These are phyloP conservation scores for Mikania micrantha DNA, from an alignment of 129 eudicot species.

Conservation along the genomic window DNA sequence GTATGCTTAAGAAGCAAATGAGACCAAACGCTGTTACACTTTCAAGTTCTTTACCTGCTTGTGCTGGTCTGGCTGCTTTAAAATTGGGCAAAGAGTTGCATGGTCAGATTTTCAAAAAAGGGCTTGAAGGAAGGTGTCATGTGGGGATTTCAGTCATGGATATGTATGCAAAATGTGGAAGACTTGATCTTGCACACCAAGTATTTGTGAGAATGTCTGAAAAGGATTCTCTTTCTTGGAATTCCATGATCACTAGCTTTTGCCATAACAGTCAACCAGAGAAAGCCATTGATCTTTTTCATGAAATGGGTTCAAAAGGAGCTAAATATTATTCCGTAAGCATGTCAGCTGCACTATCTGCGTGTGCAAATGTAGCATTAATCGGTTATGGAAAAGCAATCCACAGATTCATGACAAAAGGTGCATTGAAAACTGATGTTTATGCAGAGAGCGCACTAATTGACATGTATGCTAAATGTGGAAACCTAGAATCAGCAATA, in stretches of 20 bases:
- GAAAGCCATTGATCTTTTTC: constrained; percentile 65
- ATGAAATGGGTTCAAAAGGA: constrained; percentile 42
- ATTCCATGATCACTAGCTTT: constrained; percentile 61
- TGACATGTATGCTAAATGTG: constrained; percentile 73
- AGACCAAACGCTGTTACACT: constrained; percentile 71
- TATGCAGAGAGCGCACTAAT: constrained; percentile 62
- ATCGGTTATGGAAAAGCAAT: constrained; percentile 59
- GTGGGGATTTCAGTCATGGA: constrained; percentile 63
- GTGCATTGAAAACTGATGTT: constrained; percentile 40
- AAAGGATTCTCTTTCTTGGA: constrained; percentile 71
- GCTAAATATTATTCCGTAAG: constrained; percentile 50
- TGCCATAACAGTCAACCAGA: constrained; percentile 77
- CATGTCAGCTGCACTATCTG: constrained; percentile 66
- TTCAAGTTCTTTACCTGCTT: constrained; percentile 77
- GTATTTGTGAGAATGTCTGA: constrained; percentile 49
- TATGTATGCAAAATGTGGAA: constrained; percentile 88
- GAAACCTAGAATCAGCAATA: constrained; percentile 45
- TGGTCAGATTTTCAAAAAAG: constrained; percentile 39
- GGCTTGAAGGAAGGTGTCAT: constrained; percentile 48
- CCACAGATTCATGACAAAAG: constrained; percentile 62
- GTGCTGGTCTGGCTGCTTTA: constrained; percentile 58
- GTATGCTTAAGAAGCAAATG: constrained; percentile 38
- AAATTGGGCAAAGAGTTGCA: constrained; percentile 72
- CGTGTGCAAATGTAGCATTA: constrained; percentile 54
- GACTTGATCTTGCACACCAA: constrained; percentile 47